A percentile compares a stretch with the other conserved stretches of the same genome.
phyloP scores from a whole-genome alignment of 2,329 filamentous ascomycete species.

The Xylariaceae sp. region DNA sequence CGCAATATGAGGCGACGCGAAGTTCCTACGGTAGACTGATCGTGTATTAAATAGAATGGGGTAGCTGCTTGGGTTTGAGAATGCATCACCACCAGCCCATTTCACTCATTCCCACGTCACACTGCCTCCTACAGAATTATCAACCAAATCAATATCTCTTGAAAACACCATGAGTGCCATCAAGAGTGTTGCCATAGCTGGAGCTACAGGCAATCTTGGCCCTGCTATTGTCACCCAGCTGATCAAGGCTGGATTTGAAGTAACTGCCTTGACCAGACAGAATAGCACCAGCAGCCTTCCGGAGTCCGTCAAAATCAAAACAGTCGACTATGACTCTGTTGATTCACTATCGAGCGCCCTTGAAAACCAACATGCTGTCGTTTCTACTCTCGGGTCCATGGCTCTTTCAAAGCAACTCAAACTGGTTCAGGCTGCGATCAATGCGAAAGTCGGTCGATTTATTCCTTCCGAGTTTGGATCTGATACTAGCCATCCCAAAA shows the following conservation, averaged over 20 bases:
- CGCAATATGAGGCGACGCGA: too few relatives aligned
- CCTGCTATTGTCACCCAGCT: slow-evolving; percentile 38
- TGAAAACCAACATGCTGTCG: slow-evolving; percentile 55
- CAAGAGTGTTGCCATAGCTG: slow-evolving; percentile 20
- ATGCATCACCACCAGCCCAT: too few relatives aligned
- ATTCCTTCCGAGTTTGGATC: slow-evolving; percentile 57
- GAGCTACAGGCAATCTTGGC: slow-evolving; percentile 36
- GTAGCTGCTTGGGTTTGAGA: too few relatives aligned
- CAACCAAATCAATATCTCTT: neutral
- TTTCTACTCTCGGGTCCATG: slow-evolving; percentile 43
- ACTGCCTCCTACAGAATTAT: too few relatives aligned
- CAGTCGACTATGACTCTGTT: slow-evolving; percentile 47
- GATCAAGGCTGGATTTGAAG: slow-evolving; percentile 41
- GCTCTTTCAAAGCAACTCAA: slow-evolving; percentile 39
- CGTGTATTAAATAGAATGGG: too few relatives aligned
- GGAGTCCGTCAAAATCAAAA: slow-evolving; percentile 40
- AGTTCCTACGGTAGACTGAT: too few relatives aligned
- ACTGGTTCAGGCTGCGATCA: slow-evolving; percentile 56
- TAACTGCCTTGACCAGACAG: slow-evolving; percentile 54
- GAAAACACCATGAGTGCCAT: slow-evolving; percentile 14
- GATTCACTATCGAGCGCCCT: slow-evolving; percentile 49
- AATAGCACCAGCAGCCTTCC: slow-evolving; percentile 38
- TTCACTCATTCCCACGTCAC: too few relatives aligned
- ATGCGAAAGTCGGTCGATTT: slow-evolving; percentile 56
- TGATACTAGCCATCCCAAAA: slow-evolving; percentile 37